Evolutionary conservation across 1,284 basidiomycete species (phyloP).

Genomic region (Cryptococcus maquisensis): DNA sequence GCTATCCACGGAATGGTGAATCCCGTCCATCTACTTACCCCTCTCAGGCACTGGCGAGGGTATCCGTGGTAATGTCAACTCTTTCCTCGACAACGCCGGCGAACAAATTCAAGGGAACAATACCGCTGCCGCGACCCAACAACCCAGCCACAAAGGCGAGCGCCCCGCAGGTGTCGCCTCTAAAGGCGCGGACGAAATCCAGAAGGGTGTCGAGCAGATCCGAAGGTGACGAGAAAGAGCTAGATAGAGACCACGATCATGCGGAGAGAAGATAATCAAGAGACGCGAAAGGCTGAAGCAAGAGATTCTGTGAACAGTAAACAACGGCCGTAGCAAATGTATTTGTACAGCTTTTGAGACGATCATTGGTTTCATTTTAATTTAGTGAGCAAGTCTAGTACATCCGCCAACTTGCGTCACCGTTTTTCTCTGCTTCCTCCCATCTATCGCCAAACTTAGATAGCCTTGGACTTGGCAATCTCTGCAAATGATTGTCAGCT

Average conservation of each 20-base stretch:
- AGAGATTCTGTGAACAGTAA: no score
- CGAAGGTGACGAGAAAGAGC: conserved; percentile 9
- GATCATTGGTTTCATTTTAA: conserved; percentile 6
- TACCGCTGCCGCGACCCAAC: conserved; percentile 1
- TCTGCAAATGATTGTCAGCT: conserved; percentile 48
- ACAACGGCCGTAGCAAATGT: not conserved
- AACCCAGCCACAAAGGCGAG: conserved; percentile 14
- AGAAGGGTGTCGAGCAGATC: conserved; percentile 14
- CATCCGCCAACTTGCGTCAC: conserved; percentile 4
- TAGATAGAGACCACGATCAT: conserved; percentile 2
- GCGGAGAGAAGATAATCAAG: not conserved
- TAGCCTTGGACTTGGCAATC: conserved; percentile 66
- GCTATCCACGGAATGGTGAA: not conserved
- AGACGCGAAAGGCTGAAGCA: not conserved
- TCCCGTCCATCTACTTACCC: not conserved
- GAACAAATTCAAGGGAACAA: conserved; percentile 25
- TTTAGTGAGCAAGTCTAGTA: conserved; percentile 10
- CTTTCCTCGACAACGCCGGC: conserved; percentile 25
- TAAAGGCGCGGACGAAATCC: conserved; percentile 24
- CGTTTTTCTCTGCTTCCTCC: not conserved
- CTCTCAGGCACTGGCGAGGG: conserved; percentile 30
- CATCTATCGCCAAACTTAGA: conserved; percentile 49
- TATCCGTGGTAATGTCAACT: conserved; percentile 34
- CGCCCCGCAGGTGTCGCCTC: conserved; percentile 20
- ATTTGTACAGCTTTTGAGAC: not conserved